Evolutionary conservation across 257 asterid species (phyloP), one percentile per base, ranked within the genome.

Genomic region (Ehretia macrophylla): DNA sequence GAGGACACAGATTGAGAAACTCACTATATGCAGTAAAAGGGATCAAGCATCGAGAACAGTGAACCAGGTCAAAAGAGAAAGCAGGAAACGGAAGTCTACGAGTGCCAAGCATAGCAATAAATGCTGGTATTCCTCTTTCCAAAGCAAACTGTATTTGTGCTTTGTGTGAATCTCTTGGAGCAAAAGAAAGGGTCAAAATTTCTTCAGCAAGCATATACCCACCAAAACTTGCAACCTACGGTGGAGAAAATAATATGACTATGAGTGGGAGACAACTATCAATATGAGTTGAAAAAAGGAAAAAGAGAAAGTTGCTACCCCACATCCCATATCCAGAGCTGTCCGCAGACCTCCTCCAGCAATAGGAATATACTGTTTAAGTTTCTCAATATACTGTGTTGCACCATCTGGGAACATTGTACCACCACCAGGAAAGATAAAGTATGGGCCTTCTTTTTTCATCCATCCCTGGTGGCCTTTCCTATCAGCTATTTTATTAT

Each of bases 381-480:
- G 96, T 73, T 89, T 93, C 55, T 93, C 95, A 14, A 93, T 93
- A 74, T 93, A 89, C 59, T 84, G 95, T 21, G 72, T 75, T 20
- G 96, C 99, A 66, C 99, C 99, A 27, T 85, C 97, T 0, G 96
- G 96, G 67, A 93, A 93, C 99, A 93, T 86, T 42, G 95, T 85
- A 54, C 99, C 95, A 53, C 96, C 97, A 56, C 97, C 99, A 55
- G 99, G 96, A 78, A 93, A 93, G 69, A 89, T 75, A 69, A 93
- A 86, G 78, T 84, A 57, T 3, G 82, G 84, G 23, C 99, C 99
- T 74, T 93, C 95, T 66, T 71, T 79, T 77, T 85, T 93, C 97
- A 93, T 93, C 99, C 96, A 86, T 72, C 99, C 96, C 58, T 89
- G 97, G 71, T 86, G 96, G 45, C 96, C 99, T 76, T 93, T 93